Percentiles rank a stretch among this genome's conserved stretches.
phyloP scores from a whole-genome alignment of 768 basidiomycete species.

The Wakefieldia striispora region DNA sequence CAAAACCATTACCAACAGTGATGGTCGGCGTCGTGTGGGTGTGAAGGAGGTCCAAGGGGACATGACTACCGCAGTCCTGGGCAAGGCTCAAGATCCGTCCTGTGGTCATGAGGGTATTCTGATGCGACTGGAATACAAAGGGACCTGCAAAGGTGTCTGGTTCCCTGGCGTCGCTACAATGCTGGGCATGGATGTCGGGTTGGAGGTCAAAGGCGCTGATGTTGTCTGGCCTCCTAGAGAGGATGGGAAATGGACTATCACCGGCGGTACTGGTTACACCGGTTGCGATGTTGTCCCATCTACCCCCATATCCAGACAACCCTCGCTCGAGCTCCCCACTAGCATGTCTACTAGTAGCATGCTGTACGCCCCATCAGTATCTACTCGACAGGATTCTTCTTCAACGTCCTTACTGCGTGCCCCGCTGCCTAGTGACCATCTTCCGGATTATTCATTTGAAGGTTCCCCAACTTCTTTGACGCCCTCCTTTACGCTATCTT shows the following conservation, averaged over 20 bases:
- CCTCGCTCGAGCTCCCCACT: slow-evolving; percentile 46
- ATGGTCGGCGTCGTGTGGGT: slow-evolving; percentile 66
- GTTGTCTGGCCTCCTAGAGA: slow-evolving; percentile 60
- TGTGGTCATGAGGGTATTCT: slow-evolving; percentile 50
- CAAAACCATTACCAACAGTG: slow-evolving; percentile 42
- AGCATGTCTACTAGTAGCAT: slow-evolving; percentile 16
- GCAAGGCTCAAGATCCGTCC: slow-evolving; percentile 41
- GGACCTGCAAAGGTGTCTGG: slow-evolving; percentile 74
- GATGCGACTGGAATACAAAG: slow-evolving; percentile 69
- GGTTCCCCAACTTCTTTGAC: slow-evolving; percentile 50
- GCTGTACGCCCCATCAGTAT: slow-evolving; percentile 21
- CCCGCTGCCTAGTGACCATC: slow-evolving; percentile 61
- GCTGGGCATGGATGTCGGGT: slow-evolving; percentile 71
- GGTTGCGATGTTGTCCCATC: slow-evolving; percentile 60
- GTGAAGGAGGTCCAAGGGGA: slow-evolving; percentile 67
- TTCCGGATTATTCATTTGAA: slow-evolving; percentile 79
- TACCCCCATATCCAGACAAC: slow-evolving; percentile 41
- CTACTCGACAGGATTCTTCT: slow-evolving; percentile 38
- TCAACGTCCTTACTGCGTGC: slow-evolving; percentile 72
- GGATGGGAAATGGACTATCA: slow-evolving; percentile 56
- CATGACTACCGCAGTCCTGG: slow-evolving; percentile 59
- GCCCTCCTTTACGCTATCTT: slow-evolving; percentile 41
- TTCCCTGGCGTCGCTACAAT: slow-evolving; percentile 81
- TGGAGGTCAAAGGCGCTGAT: slow-evolving; percentile 68
- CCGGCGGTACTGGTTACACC: slow-evolving; percentile 65